Percentiles rank a stretch among this genome's conserved stretches.
These are phyloP conservation scores for Candida endomychidarum DNA, from an alignment of 805 yeast species.

Conservation along the genomic window DNA sequence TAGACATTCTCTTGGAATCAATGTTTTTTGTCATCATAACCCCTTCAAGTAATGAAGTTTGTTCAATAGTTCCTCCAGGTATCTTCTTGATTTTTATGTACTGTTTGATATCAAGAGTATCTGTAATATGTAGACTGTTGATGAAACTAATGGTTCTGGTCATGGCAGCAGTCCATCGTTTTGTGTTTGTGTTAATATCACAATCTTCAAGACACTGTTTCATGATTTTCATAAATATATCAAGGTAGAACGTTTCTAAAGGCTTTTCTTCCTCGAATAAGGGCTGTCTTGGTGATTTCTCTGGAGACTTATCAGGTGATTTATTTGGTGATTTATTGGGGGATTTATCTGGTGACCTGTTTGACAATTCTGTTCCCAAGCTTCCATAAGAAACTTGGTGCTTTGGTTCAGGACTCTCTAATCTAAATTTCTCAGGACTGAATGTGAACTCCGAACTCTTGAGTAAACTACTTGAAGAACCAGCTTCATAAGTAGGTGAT, in stretches of 20 bases:
- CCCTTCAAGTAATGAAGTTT: constrained; percentile 70
- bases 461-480: constrained; percentile 4
- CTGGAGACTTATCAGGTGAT: not conserved
- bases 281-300: not conserved
- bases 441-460: not conserved
- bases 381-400: constrained; percentile 14
- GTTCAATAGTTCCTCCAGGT: constrained; percentile 66
- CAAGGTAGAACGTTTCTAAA: constrained; percentile 23
- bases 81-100: constrained; percentile 85
- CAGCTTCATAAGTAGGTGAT: constrained; percentile 20
- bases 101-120: constrained; percentile 80
- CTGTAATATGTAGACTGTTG: constrained; percentile 63
- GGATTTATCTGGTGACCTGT: constrained; percentile 1
- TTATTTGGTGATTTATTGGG: constrained; percentile 1
- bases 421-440: constrained; percentile 1
- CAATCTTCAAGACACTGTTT: constrained; percentile 65
- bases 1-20: constrained; percentile 78
- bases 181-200: constrained; percentile 43
- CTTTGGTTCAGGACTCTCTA: constrained; percentile 3
- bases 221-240: constrained; percentile 52
- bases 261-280: not conserved
- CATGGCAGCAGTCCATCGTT: constrained; percentile 61
- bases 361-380: not conserved
- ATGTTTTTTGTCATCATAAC: constrained; percentile 79
- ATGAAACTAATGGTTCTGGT: constrained; percentile 52